phyloP scores from a whole-genome alignment of 2,329 filamentous ascomycete genomes.

The Apiospora sp. region DNA sequence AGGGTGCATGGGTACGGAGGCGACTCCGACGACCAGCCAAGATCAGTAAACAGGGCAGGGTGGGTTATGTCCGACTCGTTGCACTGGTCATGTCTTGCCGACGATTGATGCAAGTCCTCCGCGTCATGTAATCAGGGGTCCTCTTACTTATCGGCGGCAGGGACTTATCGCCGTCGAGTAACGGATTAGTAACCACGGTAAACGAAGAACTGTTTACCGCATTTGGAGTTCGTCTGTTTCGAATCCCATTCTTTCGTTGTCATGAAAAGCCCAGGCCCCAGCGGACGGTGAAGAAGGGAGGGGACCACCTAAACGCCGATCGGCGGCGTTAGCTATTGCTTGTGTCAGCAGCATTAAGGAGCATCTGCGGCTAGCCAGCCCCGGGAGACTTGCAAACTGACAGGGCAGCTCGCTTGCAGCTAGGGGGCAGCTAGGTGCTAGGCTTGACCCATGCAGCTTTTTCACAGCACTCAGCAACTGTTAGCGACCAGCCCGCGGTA shows the following conservation, averaged over 20 bases:
- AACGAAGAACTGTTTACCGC: neutral
- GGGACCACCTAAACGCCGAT: neutral
- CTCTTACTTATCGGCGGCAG: neutral
- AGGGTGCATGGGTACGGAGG: conserved; percentile 1
- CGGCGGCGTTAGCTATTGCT: neutral
- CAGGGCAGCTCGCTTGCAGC: neutral
- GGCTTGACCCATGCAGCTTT: neutral
- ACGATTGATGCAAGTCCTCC: neutral
- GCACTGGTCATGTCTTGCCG: neutral
- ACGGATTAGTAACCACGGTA: neutral
- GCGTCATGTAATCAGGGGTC: neutral
- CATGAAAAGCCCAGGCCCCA: neutral
- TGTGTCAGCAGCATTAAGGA: neutral
- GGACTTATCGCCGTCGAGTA: neutral
- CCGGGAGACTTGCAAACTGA: neutral
- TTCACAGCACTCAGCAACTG: neutral
- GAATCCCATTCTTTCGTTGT: neutral
- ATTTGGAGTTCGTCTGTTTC: neutral
- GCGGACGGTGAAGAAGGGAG: neutral
- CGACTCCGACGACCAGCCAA: neutral
- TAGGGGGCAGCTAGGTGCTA: neutral
- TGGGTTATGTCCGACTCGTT: conserved; percentile 15
- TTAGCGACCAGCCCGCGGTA: neutral
- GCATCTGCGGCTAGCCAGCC: neutral
- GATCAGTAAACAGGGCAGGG: neutral